Conservation (phyloP, 345 rosid genomes). For the Kandelia obovata region DNA sequence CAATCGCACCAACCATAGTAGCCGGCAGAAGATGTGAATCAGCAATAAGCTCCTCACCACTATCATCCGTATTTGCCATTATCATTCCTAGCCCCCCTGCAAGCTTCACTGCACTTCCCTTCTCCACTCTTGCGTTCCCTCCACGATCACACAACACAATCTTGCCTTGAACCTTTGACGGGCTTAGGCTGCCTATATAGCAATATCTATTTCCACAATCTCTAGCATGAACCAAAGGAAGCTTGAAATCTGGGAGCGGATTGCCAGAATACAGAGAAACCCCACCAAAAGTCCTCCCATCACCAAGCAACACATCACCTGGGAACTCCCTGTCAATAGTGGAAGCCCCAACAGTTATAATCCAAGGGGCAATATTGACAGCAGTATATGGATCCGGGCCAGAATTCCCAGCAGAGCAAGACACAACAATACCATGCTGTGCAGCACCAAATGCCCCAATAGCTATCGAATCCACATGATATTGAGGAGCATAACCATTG, state of each 20-base stretch:
- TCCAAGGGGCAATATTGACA: slow-evolving; percentile 90
- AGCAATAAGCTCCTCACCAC: slow-evolving; percentile 32
- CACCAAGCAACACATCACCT: slow-evolving; percentile 69
- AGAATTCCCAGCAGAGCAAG: slow-evolving; percentile 90
- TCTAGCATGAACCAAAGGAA: slow-evolving; percentile 57
- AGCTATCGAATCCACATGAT: slow-evolving; percentile 69
- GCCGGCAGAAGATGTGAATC: slow-evolving; percentile 35
- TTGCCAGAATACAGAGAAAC: slow-evolving; percentile 73
- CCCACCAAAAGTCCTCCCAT: slow-evolving; percentile 49
- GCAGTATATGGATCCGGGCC: slow-evolving; percentile 77
- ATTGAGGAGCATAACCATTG: slow-evolving; percentile 63
- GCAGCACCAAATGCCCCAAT: slow-evolving; percentile 77
- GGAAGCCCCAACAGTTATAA: slow-evolving; percentile 82
- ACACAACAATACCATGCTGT: slow-evolving; percentile 59
- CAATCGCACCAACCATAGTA: slow-evolving; percentile 26
- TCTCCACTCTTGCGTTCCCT: slow-evolving; percentile 31
- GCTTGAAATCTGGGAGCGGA: slow-evolving; percentile 32
- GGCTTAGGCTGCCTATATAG: slow-evolving; percentile 6
- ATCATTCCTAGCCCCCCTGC: slow-evolving; percentile 36
- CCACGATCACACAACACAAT: slow-evolving; percentile 34
- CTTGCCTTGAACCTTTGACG: slow-evolving; percentile 25
- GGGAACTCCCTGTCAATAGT: slow-evolving; percentile 80
- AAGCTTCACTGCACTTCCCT: slow-evolving; percentile 25
- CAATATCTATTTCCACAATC: slow-evolving; percentile 55
- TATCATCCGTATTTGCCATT: slow-evolving; percentile 22